phyloP scores from a whole-genome alignment of 208 protist genomes.

The Acanthamoeba castellanii region DNA sequence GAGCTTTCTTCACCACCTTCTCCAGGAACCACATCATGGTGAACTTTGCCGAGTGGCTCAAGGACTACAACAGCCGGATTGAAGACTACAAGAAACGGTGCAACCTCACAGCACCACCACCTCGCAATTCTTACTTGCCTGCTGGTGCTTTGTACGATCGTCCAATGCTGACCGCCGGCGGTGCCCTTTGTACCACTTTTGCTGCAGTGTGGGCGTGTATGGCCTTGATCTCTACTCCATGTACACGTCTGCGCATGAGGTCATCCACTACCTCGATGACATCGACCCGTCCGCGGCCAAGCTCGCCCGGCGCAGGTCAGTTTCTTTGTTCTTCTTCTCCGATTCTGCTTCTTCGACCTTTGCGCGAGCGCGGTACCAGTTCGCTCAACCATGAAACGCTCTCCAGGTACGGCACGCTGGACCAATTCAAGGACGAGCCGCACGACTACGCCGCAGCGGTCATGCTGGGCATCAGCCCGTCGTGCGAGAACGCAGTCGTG shows the following conservation, averaged over 20 bases:
- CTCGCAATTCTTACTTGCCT: background rate
- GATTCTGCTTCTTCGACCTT: too few species aligned
- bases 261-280: slow-evolving; percentile 76
- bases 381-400: background rate
- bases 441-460: slow-evolving; percentile 63
- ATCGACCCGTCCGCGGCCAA: slow-evolving; percentile 11
- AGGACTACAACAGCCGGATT: slow-evolving; percentile 35
- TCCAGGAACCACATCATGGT: slow-evolving; percentile 36
- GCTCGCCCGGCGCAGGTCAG: background rate
- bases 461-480: slow-evolving; percentile 42
- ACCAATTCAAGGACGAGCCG: slow-evolving; percentile 42
- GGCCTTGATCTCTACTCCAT: slow-evolving; percentile 76
- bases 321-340: background rate
- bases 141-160: too few species aligned
- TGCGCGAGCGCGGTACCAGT: too few species aligned
- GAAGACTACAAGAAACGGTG: background rate
- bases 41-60: slow-evolving; percentile 76
- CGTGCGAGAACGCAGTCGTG: slow-evolving; percentile 14
- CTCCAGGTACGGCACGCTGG: slow-evolving; percentile 43
- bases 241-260: slow-evolving; percentile 40
- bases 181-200: background rate
- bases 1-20: background rate
- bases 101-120: background rate
- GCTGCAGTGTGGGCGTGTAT: slow-evolving; percentile 70
- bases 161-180: background rate